Percentiles rank a stretch among this genome's conserved stretches.
Conservation (phyloP, 768 basidiomycete species). For the Leccinum disarticulatum region DNA sequence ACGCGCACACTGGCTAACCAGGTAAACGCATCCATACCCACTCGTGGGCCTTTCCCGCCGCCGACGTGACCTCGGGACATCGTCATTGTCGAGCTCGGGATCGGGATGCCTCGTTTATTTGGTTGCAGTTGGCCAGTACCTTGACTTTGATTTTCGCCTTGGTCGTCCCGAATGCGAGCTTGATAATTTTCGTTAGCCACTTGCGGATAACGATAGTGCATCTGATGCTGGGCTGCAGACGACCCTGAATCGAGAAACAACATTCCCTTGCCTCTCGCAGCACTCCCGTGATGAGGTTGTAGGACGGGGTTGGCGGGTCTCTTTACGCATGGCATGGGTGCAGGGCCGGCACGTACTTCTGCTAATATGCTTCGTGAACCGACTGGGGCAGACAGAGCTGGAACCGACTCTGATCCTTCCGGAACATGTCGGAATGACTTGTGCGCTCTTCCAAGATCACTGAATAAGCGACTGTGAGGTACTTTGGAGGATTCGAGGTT, state of each 20-base stretch:
- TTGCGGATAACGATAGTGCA: conserved; percentile 37
- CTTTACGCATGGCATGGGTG: conserved; percentile 21
- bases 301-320: conserved; percentile 28
- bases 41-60: conserved; percentile 49
- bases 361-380: conserved; percentile 67
- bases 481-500: conserved; percentile 27
- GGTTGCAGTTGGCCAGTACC: conserved; percentile 5
- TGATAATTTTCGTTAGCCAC: conserved; percentile 11
- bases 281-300: conserved; percentile 36
- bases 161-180: conserved; percentile 15
- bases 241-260: conserved; percentile 36
- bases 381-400: conserved; percentile 64
- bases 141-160: conserved; percentile 10
- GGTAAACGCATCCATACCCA: conserved; percentile 69
- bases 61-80: conserved; percentile 48
- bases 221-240: conserved; percentile 23
- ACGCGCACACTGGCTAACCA: conserved; percentile 78
- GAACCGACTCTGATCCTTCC: conserved; percentile 33
- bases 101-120: conserved; percentile 22
- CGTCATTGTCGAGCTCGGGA: conserved; percentile 33
- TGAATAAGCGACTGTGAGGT: conserved; percentile 24
- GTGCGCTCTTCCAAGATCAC: conserved; percentile 26
- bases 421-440: conserved; percentile 60
- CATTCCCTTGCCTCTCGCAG: conserved; percentile 32
- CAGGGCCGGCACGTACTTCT: conserved; percentile 61